A percentile compares a stretch with the other conserved stretches of the same genome.
phyloP scores from a whole-genome alignment of 148 eudicot genomes.

The Chenopodium quinoa region DNA sequence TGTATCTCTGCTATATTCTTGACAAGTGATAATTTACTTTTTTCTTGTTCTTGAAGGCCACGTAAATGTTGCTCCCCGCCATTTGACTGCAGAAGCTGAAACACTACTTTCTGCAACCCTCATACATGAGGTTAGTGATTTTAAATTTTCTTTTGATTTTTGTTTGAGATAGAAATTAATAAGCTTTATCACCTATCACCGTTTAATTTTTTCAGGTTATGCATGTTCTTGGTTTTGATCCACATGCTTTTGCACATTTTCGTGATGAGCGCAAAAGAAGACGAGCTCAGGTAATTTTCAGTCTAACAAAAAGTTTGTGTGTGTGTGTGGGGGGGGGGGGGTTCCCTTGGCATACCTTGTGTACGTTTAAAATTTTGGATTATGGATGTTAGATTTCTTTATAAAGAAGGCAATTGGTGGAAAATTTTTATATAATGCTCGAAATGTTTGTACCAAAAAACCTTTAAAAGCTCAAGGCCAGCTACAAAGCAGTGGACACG shows the following conservation, averaged over 20 bases:
- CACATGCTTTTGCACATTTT: slow-evolving; percentile 98
- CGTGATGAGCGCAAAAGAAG: slow-evolving; percentile 97
- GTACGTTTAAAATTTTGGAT: neutral
- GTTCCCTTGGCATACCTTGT: neutral
- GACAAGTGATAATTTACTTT: slow-evolving; percentile 11
- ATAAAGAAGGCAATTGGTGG: neutral
- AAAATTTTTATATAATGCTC: neutral
- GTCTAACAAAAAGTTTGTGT: neutral
- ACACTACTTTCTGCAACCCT: slow-evolving; percentile 93
- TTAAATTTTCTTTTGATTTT: neutral
- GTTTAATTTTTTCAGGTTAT: slow-evolving; percentile 54
- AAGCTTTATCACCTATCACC: neutral
- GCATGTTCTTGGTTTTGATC: slow-evolving; percentile 99
- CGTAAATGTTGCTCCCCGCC: slow-evolving; percentile 98
- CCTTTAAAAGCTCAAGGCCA: neutral
- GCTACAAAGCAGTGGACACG: neutral
- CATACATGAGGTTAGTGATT: slow-evolving; percentile 76
- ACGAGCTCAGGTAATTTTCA: slow-evolving; percentile 56
- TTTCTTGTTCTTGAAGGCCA: slow-evolving; percentile 54
- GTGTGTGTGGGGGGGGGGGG: neutral
- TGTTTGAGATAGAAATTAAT: neutral
- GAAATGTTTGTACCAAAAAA: neutral
- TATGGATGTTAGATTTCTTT: neutral
- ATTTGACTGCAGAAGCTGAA: slow-evolving; percentile 97
- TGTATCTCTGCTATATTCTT: neutral